Evolutionary conservation across 1,284 basidiomycete genomes (phyloP), one percentile per base, ranked within the genome.

Genomic region (Ganoderma multipileum): DNA sequence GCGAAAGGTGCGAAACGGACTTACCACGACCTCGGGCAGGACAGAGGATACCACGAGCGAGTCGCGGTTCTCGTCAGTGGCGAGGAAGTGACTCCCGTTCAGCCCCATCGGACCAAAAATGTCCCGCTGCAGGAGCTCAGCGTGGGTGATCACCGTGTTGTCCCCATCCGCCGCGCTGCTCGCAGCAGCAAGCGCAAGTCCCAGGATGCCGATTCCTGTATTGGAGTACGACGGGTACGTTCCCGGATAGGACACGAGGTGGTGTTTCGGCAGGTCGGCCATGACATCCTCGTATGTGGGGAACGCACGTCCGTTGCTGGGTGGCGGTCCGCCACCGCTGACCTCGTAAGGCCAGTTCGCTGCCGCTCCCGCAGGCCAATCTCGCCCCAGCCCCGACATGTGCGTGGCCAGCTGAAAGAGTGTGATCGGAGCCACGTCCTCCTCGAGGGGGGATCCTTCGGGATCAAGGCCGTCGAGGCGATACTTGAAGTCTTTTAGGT

Each of bases 211-310:
- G 12, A 81, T 81, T 0, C 83, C 86, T 0, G 83, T 81, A 66
- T 87, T 87, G 6, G 86, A 87, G 70, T 87, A 87, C 6, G 83
- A 77, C 0, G 85, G 85, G 68, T 81, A 85, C 2, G 77, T 75
- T 64, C 81, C 83, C 4, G 84, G 86, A 3, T 80, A 74, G 20
- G 81, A 78, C 30, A 83, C 76, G 18, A 84, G 82, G 4, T 77
- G 82, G 61, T 74, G 80, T 16, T 76, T 71, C 0, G 79, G 76
- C 16, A 86, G 74, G 0, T 80, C 77, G 36, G 81, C 71, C 47
- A 84, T 74, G 2, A 85, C 71, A 6, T 74, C 64, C 42, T 79
- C 74, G 44, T 75, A 77, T 18, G 73, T 72, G 26, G 76, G 76
- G 65, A 79, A 79, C 18, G 77, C 75, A 30, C 73, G 77, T 61